Evolutionary conservation across 345 rosid genomes (phyloP).

Genomic region (Mallotus nudiflorus): DNA sequence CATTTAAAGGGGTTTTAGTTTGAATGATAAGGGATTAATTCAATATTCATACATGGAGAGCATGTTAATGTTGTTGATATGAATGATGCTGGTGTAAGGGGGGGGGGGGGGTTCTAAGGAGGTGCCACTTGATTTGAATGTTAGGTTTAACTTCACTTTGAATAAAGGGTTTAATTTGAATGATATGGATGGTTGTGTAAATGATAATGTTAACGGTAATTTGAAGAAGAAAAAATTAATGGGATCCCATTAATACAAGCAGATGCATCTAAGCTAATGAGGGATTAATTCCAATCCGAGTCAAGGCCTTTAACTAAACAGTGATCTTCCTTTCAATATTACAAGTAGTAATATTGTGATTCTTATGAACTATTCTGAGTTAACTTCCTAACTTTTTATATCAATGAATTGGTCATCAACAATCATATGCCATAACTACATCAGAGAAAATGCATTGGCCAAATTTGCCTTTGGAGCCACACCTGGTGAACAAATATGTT

Average conservation of each 20-base stretch:
- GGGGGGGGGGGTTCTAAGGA: conserved; percentile 29
- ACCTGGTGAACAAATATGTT: conserved; percentile 33
- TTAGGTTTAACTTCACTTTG: conserved; percentile 58
- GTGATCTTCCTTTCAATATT: conserved; percentile 50
- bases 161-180: conserved; percentile 48
- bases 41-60: conserved; percentile 8
- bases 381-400: conserved; percentile 21
- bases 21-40: conserved; percentile 17
- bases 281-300: too few species aligned
- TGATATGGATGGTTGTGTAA: conserved; percentile 22
- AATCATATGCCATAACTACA: conserved; percentile 50
- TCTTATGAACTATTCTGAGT: conserved; percentile 43
- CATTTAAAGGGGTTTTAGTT: conserved; percentile 20
- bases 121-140: conserved; percentile 61
- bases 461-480: conserved; percentile 30
- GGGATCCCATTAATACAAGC: too few species aligned
- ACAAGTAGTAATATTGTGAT: conserved; percentile 49
- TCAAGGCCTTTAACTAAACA: conserved; percentile 45
- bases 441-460: conserved; percentile 32
- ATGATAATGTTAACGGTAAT: conserved; percentile 19
- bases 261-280: too few species aligned
- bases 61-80: conserved; percentile 37
- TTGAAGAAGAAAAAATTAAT: conserved; percentile 35
- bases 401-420: conserved; percentile 39
- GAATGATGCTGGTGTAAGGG: conserved; percentile 41